These are phyloP conservation scores for Rhizomucor pusillus DNA, from an alignment of 371 early-diverging fungal species.

Conservation along the genomic window DNA sequence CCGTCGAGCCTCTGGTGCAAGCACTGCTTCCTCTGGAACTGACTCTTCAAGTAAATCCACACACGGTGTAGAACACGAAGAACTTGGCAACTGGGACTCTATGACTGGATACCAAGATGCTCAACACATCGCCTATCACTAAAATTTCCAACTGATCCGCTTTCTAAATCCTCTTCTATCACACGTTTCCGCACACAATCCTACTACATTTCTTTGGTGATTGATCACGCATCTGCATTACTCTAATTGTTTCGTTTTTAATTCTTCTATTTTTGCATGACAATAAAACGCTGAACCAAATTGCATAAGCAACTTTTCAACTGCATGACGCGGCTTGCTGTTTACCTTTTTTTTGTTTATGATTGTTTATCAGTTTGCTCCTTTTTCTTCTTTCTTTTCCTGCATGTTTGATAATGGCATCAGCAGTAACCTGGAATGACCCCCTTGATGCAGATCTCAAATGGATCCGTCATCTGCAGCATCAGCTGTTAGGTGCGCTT, in stretches of 20 bases:
- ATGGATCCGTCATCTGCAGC: conserved; percentile 48
- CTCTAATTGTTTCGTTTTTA: too few species aligned
- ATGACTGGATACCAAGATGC: conserved; percentile 46
- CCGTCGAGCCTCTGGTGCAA: conserved; percentile 9
- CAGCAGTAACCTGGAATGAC: conserved; percentile 36
- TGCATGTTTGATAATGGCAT: background rate
- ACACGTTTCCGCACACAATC: too few species aligned
- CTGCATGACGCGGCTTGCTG: background rate
- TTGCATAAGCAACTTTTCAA: too few species aligned
- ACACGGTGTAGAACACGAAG: conserved; percentile 2
- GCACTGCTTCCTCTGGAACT: conserved; percentile 9
- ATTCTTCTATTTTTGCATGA: too few species aligned
- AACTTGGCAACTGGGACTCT: conserved; percentile 44
- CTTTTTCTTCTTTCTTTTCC: conserved; percentile 1
- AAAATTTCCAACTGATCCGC: conserved; percentile 1
- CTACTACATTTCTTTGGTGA: too few species aligned
- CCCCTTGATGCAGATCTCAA: conserved; percentile 63
- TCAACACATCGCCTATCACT: conserved; percentile 16
- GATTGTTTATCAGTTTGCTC: conserved; percentile 6
- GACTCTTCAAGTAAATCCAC: conserved; percentile 8
- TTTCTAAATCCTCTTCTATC: too few species aligned
- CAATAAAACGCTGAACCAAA: too few species aligned
- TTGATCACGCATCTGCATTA: too few species aligned
- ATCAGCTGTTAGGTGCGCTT: conserved; percentile 7
- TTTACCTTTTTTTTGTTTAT: conserved; percentile 5